Conservation (phyloP, 176 grass and related monocot genomes). For the Oryza longistaminata region DNA sequence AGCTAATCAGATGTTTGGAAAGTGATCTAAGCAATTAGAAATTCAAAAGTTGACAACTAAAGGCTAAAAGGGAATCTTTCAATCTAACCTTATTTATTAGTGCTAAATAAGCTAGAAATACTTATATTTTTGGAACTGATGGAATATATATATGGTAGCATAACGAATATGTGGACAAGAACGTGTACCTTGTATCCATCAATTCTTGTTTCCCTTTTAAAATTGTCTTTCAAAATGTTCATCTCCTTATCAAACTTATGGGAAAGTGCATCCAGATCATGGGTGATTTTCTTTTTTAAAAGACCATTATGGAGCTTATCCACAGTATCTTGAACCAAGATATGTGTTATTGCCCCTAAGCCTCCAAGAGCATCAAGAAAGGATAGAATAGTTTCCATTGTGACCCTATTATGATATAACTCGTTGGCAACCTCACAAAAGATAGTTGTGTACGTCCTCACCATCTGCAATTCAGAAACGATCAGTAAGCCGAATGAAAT, state of each 20-base stretch:
- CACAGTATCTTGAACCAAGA: background rate
- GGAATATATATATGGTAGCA: too few relatives aligned
- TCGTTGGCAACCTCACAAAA: too few relatives aligned
- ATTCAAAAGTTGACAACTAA: too few relatives aligned
- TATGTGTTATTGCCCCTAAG: background rate
- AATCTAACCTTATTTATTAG: too few relatives aligned
- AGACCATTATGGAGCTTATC: background rate
- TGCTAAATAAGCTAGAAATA: too few relatives aligned
- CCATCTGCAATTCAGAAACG: background rate
- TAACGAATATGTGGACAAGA: too few relatives aligned
- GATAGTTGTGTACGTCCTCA: too few relatives aligned
- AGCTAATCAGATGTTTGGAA: too few relatives aligned
- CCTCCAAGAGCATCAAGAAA: slow-evolving; percentile 6
- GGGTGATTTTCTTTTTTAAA: background rate
- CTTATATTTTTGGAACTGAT: too few relatives aligned
- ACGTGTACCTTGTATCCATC: background rate
- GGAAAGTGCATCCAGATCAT: background rate
- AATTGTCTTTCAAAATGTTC: background rate
- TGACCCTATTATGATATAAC: background rate
- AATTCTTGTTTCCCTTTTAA: background rate
- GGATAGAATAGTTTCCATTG: background rate
- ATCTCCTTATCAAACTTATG: background rate
- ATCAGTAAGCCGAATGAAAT: background rate
- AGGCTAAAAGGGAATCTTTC: too few relatives aligned
- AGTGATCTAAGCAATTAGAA: too few relatives aligned